Percentiles rank a stretch among this genome's conserved stretches.
Conservation (phyloP, 1,139 yeast genomes). For the Geotrichum reessii region DNA sequence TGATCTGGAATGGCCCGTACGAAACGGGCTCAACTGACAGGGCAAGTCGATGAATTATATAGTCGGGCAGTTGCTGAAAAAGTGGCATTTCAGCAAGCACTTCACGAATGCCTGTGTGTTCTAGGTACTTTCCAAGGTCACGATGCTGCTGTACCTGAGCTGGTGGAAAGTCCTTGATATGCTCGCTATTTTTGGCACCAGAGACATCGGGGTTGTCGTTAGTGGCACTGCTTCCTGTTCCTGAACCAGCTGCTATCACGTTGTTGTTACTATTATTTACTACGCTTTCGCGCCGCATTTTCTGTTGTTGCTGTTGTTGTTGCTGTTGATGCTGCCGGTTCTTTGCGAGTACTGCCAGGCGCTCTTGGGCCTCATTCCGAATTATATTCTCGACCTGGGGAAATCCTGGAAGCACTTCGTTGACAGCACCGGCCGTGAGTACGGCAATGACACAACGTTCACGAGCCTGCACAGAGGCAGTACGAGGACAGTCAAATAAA, state of each 20-base stretch:
- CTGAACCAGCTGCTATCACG: background rate
- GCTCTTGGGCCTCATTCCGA: conserved; percentile 72
- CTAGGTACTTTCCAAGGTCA: conserved; percentile 8
- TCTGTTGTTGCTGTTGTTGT: background rate
- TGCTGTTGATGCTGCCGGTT: conserved; percentile 33
- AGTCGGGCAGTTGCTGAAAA: conserved; percentile 51
- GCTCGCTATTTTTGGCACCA: background rate
- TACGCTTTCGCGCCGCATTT: background rate
- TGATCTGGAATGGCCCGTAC: conserved; percentile 52
- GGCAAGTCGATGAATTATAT: conserved; percentile 58
- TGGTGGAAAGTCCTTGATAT: background rate
- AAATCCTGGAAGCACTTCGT: conserved; percentile 53
- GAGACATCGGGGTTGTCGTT: background rate
- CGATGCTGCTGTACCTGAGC: background rate
- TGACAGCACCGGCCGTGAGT: conserved; percentile 57
- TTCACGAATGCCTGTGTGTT: conserved; percentile 40
- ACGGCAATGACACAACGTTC: conserved; percentile 63
- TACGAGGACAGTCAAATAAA: conserved; percentile 65
- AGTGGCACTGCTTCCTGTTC: background rate
- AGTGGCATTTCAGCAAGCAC: conserved; percentile 54
- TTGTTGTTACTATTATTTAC: background rate
- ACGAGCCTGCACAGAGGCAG: conserved; percentile 73
- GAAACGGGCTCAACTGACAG: conserved; percentile 54
- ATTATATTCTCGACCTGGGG: conserved; percentile 63
- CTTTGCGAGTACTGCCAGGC: conserved; percentile 64